Percentiles rank a stretch among this genome's conserved stretches.
These are phyloP conservation scores for Aureobasidium sp. DNA, from an alignment of 2,329 filamentous ascomycete species.

Conservation along the genomic window DNA sequence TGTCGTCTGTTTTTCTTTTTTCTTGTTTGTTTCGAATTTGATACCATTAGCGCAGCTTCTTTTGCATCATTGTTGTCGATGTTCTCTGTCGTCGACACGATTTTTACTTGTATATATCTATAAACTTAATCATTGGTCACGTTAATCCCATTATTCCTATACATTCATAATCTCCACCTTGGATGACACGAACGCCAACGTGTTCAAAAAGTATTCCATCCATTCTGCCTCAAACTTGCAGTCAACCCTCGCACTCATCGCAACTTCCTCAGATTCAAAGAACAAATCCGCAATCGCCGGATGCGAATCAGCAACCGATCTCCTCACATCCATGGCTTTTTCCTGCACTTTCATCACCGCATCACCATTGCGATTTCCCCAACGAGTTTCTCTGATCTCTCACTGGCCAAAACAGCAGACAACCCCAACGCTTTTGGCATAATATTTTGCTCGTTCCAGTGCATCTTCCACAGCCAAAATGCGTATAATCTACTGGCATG, in stretches of 20 bases:
- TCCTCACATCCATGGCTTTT: background rate
- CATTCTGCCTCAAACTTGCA: slow-evolving; percentile 4
- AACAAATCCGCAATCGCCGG: background rate
- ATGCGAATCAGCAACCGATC: background rate
- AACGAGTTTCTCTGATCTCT: background rate
- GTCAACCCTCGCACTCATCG: background rate
- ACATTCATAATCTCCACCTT: background rate
- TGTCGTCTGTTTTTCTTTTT: background rate
- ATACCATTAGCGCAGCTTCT: background rate
- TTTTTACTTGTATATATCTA: background rate
- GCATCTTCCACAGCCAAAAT: background rate
- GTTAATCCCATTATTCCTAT: no score
- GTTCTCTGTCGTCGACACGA: background rate
- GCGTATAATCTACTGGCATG: background rate
- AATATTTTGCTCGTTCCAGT: slow-evolving; percentile 2
- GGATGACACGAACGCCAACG: background rate
- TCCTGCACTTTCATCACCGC: background rate
- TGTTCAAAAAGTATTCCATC: background rate
- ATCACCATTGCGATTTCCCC: background rate
- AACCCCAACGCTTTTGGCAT: slow-evolving; percentile 3
- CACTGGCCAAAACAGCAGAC: background rate
- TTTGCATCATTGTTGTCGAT: background rate
- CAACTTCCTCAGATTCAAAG: slow-evolving; percentile 5
- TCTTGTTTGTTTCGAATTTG: background rate
- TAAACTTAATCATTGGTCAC: background rate